phyloP scores from a whole-genome alignment of 2,329 filamentous ascomycete species.

The Trichoderma sp. region DNA sequence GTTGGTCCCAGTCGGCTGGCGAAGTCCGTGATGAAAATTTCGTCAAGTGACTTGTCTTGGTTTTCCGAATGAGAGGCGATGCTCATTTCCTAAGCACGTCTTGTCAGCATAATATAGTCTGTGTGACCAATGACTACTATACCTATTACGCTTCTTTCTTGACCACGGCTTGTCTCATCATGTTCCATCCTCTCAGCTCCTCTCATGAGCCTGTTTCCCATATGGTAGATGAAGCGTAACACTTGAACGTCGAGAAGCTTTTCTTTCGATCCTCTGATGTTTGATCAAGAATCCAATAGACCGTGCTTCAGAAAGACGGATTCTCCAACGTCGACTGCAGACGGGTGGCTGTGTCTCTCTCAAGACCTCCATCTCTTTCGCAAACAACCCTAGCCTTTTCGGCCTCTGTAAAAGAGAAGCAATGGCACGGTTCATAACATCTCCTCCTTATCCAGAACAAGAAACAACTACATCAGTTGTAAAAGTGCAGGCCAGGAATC shows the following conservation, averaged over 20 bases:
- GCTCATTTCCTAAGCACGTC: neutral
- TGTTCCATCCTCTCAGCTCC: neutral
- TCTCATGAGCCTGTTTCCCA: neutral
- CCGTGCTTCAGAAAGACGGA: neutral
- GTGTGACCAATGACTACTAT: constrained; percentile 10
- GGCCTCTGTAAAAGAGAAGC: neutral
- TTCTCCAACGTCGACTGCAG: neutral
- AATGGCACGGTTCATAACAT: neutral
- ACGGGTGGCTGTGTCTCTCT: neutral
- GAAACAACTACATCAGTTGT: neutral
- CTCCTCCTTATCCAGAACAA: neutral
- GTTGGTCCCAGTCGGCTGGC: too few species aligned
- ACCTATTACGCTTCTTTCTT: neutral
- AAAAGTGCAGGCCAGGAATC: neutral
- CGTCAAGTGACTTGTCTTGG: neutral
- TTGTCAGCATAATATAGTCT: constrained; percentile 9
- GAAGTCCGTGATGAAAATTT: neutral
- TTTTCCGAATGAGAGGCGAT: neutral
- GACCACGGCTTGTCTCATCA: constrained; percentile 5
- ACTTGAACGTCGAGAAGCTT: neutral
- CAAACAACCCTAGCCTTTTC: neutral
- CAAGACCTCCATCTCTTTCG: neutral
- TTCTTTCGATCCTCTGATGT: neutral
- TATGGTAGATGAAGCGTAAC: neutral
- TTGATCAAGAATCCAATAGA: neutral